Evolutionary conservation across 768 basidiomycete species (phyloP), one percentile per base, ranked within the genome.

Genomic region (Kwoniella heveanensis): DNA sequence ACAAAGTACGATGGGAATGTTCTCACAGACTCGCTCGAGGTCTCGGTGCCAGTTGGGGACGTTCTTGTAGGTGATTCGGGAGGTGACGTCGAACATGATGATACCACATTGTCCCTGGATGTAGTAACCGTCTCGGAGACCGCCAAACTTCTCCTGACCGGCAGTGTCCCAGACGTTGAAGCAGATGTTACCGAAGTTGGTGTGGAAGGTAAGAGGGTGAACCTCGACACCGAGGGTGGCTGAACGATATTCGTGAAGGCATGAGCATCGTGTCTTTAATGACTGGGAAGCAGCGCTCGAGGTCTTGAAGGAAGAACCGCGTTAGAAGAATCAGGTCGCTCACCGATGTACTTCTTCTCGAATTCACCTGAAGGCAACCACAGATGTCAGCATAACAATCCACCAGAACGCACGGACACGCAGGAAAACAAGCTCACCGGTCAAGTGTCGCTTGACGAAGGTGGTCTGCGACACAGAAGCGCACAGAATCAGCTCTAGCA

Each of bases 101-200:
- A 99, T 98, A 74, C 96, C 96, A 79, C 93, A 98, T 82, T 99
- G 96, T 29, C 78, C 78, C 60, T 78, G 75, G 57, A 78, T 78
- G 69, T 78, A 78, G 69, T 76, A 79, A 50, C 94, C 93, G 82
- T 96, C 93, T 68, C 93, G 90, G 67, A 97, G 90, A 78, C 93
- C 94, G 83, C 95, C 96, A 72, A 99, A 99, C 84, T 98, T 99
- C 83, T 99, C 96, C 85, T 99, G 96, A 48, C 96, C 96, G 58
- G 96, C 96, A 30, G 96, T 99, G 81, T 99, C 96, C 96, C 96
- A 99, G 57, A 97, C 95, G 80, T 98, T 98, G 87, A 99, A 99
- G 84, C 90, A 90, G 84, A 99, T 92, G 44, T 89, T 95, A 74
- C 96, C 96, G 76, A 90, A 98, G 87, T 98, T 98, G 85, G 96